These are phyloP conservation scores for Gastrolobium villosum DNA, from an alignment of 306 rosid species.

Conservation along the genomic window DNA sequence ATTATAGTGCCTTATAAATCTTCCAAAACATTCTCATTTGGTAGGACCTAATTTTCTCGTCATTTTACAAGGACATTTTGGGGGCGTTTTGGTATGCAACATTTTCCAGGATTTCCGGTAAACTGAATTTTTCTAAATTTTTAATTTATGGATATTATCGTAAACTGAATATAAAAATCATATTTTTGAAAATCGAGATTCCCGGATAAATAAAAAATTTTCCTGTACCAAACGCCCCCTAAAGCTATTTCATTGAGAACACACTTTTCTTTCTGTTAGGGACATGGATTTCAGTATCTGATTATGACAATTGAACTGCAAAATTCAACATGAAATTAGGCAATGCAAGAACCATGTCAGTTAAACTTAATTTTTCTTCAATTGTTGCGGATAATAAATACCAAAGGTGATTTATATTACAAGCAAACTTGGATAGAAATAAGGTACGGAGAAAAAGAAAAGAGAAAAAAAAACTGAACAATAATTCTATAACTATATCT, in stretches of 20 bases:
- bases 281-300: slow-evolving; percentile 51
- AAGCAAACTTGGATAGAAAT: slow-evolving; percentile 37
- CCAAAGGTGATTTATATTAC: slow-evolving; percentile 33
- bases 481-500: not conserved
- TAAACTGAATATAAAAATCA: too few relatives aligned
- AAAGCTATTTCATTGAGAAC: slow-evolving; percentile 39
- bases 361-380: slow-evolving; percentile 34
- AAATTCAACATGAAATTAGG: slow-evolving; percentile 41
- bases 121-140: too few relatives aligned
- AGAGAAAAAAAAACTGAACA: not conserved
- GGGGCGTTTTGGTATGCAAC: too few relatives aligned
- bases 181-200: too few relatives aligned
- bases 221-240: too few relatives aligned
- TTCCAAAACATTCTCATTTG: slow-evolving; percentile 52
- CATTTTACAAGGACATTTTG: slow-evolving; percentile 47
- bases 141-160: too few relatives aligned
- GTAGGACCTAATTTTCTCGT: slow-evolving; percentile 51
- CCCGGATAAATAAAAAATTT: too few relatives aligned
- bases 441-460: not conserved
- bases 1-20: slow-evolving; percentile 52
- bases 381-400: slow-evolving; percentile 19
- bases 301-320: slow-evolving; percentile 53
- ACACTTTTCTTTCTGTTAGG: slow-evolving; percentile 40
- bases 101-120: too few relatives aligned
- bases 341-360: slow-evolving; percentile 33